A percentile compares a stretch with the other conserved stretches of the same genome.
These are phyloP conservation scores for Xylaria sp. DNA, from an alignment of 2,329 filamentous ascomycete species.

Conservation along the genomic window DNA sequence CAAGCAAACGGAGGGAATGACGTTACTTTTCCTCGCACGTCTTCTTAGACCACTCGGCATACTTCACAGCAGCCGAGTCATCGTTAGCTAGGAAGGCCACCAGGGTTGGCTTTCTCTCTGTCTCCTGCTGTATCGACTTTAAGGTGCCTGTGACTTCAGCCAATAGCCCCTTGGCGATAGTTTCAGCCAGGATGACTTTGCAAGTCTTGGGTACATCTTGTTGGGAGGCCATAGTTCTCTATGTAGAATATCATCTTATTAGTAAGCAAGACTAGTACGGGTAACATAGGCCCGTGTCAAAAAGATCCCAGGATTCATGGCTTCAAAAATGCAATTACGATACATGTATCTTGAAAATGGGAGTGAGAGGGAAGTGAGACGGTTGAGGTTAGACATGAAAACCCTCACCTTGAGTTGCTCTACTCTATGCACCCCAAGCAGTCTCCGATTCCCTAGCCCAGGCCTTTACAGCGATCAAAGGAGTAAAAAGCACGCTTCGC, in stretches of 20 bases:
- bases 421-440: conserved; percentile 29
- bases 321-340: not conserved
- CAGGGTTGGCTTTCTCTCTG: conserved; percentile 69
- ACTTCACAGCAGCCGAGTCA: conserved; percentile 89
- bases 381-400: not conserved
- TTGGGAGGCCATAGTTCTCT: conserved; percentile 46
- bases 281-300: not conserved
- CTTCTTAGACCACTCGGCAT: conserved; percentile 97
- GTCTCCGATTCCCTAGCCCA: conserved; percentile 7
- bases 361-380: too few relatives aligned
- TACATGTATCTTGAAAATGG: not conserved
- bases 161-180: conserved; percentile 82
- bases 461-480: not conserved
- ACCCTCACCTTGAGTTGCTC: conserved; percentile 29
- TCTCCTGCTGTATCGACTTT: conserved; percentile 67
- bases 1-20: conserved; percentile 12
- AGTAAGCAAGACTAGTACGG: not conserved
- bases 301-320: not conserved
- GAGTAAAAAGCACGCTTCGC: not conserved
- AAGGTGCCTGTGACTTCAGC: conserved; percentile 79
- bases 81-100: conserved; percentile 91
- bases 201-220: conserved; percentile 68
- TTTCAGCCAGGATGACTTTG: conserved; percentile 90
- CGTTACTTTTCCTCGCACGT: conserved; percentile 94
- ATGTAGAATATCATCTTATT: conserved; percentile 10